Base-by-base conservation (phyloP, 2,329 filamentous ascomycete species). In the Cadophora gregata region DNA sequence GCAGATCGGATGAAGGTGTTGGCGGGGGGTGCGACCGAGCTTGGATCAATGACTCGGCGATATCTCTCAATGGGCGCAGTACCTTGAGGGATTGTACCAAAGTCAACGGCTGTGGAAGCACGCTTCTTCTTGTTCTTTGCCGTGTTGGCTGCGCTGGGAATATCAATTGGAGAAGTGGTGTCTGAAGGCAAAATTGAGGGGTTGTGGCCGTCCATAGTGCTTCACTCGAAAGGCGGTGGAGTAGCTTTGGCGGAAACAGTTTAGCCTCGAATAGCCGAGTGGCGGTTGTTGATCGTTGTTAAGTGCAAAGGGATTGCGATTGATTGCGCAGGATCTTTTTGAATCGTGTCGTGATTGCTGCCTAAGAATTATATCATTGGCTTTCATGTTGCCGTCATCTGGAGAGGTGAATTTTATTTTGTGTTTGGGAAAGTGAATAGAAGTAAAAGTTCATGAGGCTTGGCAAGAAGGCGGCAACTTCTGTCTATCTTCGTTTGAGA, bases 21-120 rank as follows among this genome's bases (percentile, higher is more conserved):
- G 29, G 53, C 53, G 53, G 53, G 53, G 10, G 19, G 27, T n/a
- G 29, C 53, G n/a, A 36, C 53, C 27, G 31, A 36, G 50, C 50
- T 53, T 31, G 29, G 31, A 56, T 56, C 53, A 19, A 56, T 24
- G 29, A 10, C 53, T 25, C 27, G 38, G 16, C 29, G 27, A n/a
- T 50, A 50, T 61, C 27, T 25, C 45, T 50, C 29, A 38, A 62
- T n/a, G 7, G 59, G 59, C 25, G 59, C 59, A 24, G 59, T 62
- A 19, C 29, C 25, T 31, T 21, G 25, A 50, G 47, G 47, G 25
- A 62, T 47, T 24, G 42, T 33, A 25, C 45, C 45, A 29, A 56
- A 56, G n/a, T 56, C n/a, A 36, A 56, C 53, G 9, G 53, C 4
- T 0, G 53, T 24, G 3, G 53, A 7, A 36, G 29, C 31, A 36